These are phyloP conservation scores for Marvania coccoides DNA, from an alignment of 139 green algal genomes.

Conservation along the genomic window DNA sequence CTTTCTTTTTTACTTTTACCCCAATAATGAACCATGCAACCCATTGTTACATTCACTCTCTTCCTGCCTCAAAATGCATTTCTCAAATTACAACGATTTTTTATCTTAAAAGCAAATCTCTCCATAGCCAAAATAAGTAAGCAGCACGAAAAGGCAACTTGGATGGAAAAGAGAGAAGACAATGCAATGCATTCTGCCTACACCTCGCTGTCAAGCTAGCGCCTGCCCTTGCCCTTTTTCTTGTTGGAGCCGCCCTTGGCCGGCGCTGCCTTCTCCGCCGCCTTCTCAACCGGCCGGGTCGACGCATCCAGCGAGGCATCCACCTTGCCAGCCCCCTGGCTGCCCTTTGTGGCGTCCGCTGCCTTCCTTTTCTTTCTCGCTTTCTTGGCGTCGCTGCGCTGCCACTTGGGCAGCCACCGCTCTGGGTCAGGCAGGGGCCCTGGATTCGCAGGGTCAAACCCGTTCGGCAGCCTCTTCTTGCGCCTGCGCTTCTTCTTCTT, in stretches of 20 bases:
- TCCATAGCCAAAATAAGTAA: no score
- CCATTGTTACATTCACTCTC: no score
- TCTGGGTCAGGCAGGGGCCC: conserved; percentile 77
- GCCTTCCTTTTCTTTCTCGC: conserved; percentile 41
- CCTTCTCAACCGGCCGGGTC: not conserved
- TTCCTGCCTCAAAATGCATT: no score
- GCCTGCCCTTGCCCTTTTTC: conserved; percentile 11
- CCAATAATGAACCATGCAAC: no score
- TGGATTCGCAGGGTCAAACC: conserved; percentile 81
- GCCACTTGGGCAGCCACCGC: conserved; percentile 92
- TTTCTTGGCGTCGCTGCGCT: conserved; percentile 76
- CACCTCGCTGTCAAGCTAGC: conserved; percentile 1
- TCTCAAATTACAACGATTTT: no score
- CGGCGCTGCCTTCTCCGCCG: not conserved
- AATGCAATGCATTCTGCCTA: no score
- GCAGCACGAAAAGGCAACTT: no score
- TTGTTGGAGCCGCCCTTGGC: not conserved
- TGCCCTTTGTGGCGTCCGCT: conserved; percentile 57
- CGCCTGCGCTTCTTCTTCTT: conserved; percentile 54
- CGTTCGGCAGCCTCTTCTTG: conserved; percentile 69
- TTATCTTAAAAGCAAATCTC: no score
- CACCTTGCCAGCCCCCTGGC: conserved; percentile 57
- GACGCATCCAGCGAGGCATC: conserved; percentile 28
- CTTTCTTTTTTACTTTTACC: no score
- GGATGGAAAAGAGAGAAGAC: no score